Evolutionary conservation across 441 rosid species (phyloP).

Genomic region (Theobroma grandiflorum): DNA sequence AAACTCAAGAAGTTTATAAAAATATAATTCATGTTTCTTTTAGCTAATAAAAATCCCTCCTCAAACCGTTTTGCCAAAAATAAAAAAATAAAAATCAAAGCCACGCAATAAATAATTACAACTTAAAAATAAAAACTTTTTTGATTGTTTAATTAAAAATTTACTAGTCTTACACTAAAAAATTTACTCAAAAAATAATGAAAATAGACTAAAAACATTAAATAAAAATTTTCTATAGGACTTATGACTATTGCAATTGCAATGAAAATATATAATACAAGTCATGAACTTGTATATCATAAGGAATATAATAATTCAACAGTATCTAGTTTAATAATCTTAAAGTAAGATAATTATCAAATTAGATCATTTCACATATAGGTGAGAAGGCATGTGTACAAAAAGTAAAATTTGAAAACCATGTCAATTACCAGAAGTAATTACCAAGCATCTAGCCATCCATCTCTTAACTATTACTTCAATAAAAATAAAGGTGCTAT

Average conservation of each 20-base stretch:
- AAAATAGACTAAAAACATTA: not conserved
- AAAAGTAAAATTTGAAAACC: not conserved
- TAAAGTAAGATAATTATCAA: not conserved
- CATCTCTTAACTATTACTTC: constrained; percentile 9
- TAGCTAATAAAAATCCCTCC: too few relatives aligned
- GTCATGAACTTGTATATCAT: not conserved
- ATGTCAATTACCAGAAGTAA: constrained; percentile 2
- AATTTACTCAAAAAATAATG: not conserved
- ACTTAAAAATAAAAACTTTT: too few relatives aligned
- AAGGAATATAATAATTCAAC: not conserved
- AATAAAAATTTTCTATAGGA: not conserved
- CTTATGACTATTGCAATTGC: not conserved
- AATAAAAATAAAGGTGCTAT: constrained; percentile 22
- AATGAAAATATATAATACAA: not conserved
- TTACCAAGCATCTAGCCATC: constrained; percentile 10
- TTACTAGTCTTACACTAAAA: not conserved
- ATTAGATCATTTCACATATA: not conserved
- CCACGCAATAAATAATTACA: too few relatives aligned
- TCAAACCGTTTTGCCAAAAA: too few relatives aligned
- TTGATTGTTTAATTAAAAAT: too few relatives aligned
- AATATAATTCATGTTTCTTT: too few relatives aligned
- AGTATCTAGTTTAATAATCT: not conserved
- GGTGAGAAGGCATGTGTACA: not conserved
- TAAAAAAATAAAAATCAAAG: too few relatives aligned
- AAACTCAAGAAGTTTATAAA: too few relatives aligned